phyloP scores from a whole-genome alignment of 106 monocot genomes.

The Posidonia australis region DNA sequence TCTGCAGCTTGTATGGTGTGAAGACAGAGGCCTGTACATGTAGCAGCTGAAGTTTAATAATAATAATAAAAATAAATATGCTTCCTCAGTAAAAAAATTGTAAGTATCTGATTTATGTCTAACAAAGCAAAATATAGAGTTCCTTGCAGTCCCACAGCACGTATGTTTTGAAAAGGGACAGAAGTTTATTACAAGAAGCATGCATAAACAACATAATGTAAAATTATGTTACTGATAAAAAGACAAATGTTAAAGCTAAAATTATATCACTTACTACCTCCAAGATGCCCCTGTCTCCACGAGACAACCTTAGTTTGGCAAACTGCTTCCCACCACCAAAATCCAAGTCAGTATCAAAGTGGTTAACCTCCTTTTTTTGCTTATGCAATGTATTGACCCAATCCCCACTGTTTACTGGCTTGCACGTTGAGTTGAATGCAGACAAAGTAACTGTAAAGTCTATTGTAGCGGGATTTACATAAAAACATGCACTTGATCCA shows the following conservation, averaged over 20 bases:
- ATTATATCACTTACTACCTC: slow-evolving; percentile 41
- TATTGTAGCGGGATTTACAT: slow-evolving; percentile 59
- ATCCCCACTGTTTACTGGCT: slow-evolving; percentile 56
- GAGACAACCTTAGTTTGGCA: slow-evolving; percentile 56
- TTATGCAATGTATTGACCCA: slow-evolving; percentile 63
- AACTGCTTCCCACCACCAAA: slow-evolving; percentile 58
- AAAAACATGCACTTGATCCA: slow-evolving; percentile 65
- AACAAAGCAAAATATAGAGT: too few relatives aligned
- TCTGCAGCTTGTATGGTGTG: slow-evolving; percentile 51
- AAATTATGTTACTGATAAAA: too few relatives aligned
- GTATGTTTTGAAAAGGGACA: neutral
- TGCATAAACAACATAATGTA: too few relatives aligned
- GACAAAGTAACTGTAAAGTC: slow-evolving; percentile 50
- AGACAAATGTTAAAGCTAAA: too few relatives aligned
- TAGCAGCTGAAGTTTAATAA: neutral
- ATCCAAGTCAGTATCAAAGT: slow-evolving; percentile 62
- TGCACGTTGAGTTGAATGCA: slow-evolving; percentile 43
- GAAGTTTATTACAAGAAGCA: too few relatives aligned
- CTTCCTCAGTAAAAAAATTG: too few relatives aligned
- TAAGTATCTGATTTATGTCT: too few relatives aligned
- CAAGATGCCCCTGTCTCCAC: slow-evolving; percentile 54
- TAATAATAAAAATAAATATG: too few relatives aligned
- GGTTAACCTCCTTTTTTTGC: slow-evolving; percentile 38
- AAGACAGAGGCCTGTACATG: slow-evolving; percentile 56
- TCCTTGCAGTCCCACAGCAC: neutral